A percentile compares a stretch with the other conserved stretches of the same genome.
Evolutionary conservation across 768 basidiomycete genomes (phyloP).

Genomic region (Strobilomyces dryophilus): DNA sequence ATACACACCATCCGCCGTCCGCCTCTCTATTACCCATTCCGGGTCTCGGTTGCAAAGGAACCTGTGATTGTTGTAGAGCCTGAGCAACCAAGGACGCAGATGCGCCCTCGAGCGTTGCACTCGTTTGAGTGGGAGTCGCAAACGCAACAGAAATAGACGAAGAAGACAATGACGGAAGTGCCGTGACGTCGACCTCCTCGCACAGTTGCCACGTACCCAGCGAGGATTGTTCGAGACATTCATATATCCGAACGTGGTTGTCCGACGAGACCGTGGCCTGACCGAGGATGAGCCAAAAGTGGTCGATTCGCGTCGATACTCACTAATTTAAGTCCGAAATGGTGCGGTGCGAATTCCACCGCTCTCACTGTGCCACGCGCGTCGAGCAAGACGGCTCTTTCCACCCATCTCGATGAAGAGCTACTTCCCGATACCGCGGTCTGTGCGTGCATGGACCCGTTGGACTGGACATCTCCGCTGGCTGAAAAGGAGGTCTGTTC

Average conservation of each 20-base stretch:
- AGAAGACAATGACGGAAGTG: constrained; percentile 43
- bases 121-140: constrained; percentile 71
- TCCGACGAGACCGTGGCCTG: constrained; percentile 90
- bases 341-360: constrained; percentile 84
- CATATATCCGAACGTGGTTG: constrained; percentile 83
- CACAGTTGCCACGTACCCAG: constrained; percentile 71
- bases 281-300: not conserved
- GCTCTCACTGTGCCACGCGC: constrained; percentile 81
- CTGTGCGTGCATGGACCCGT: constrained; percentile 16
- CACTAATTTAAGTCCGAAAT: constrained; percentile 87
- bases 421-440: constrained; percentile 17
- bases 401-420: constrained; percentile 56
- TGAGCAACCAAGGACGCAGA: constrained; percentile 59
- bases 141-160: constrained; percentile 52
- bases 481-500: constrained; percentile 50
- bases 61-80: constrained; percentile 52
- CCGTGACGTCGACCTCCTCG: constrained; percentile 72
- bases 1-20: constrained; percentile 88
- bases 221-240: constrained; percentile 74
- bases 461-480: constrained; percentile 24
- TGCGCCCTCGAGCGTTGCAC: constrained; percentile 49
- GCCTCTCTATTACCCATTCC: constrained; percentile 69
- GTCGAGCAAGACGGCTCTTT: constrained; percentile 72
- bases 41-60: constrained; percentile 33
- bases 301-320: constrained; percentile 21